phyloP scores from a whole-genome alignment of 306 rosid species.

The Cucumis hystrix region DNA sequence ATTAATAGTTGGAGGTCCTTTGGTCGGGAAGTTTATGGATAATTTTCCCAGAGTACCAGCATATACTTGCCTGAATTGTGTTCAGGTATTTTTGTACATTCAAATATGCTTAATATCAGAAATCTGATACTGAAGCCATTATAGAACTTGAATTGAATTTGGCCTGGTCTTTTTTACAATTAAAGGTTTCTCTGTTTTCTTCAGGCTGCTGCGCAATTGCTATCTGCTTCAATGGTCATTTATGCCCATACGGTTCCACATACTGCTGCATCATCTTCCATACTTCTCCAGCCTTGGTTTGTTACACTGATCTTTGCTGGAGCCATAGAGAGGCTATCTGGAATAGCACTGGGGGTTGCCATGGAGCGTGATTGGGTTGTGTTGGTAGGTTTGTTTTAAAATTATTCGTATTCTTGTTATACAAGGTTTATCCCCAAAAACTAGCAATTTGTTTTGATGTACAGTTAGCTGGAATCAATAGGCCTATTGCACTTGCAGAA shows the following conservation, averaged over 20 bases:
- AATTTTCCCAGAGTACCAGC: constrained; percentile 65
- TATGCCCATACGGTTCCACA: constrained; percentile 47
- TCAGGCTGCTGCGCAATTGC: constrained; percentile 83
- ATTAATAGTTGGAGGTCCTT: constrained; percentile 74
- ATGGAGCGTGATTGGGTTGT: constrained; percentile 98
- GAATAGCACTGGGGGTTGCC: constrained; percentile 80
- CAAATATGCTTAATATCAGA: background rate
- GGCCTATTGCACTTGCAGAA: constrained; percentile 87
- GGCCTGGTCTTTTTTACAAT: background rate
- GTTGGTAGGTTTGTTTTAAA: constrained; percentile 38
- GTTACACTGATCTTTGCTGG: constrained; percentile 58
- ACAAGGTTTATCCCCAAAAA: background rate
- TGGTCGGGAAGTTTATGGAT: constrained; percentile 81
- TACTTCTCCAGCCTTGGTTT: constrained; percentile 79
- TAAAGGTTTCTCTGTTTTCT: constrained; percentile 5
- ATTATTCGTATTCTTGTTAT: background rate
- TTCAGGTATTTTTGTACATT: constrained; percentile 47
- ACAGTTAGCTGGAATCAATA: constrained; percentile 85
- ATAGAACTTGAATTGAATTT: background rate
- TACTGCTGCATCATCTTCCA: constrained; percentile 36
- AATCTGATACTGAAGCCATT: background rate
- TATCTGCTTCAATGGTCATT: constrained; percentile 71
- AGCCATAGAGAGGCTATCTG: constrained; percentile 77
- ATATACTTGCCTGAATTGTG: constrained; percentile 47
- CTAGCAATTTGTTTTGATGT: constrained; percentile 9